Percentiles rank a stretch among this genome's conserved stretches.
Evolutionary conservation across 768 basidiomycete species (phyloP).

Genomic region (Agrocybe pediades): DNA sequence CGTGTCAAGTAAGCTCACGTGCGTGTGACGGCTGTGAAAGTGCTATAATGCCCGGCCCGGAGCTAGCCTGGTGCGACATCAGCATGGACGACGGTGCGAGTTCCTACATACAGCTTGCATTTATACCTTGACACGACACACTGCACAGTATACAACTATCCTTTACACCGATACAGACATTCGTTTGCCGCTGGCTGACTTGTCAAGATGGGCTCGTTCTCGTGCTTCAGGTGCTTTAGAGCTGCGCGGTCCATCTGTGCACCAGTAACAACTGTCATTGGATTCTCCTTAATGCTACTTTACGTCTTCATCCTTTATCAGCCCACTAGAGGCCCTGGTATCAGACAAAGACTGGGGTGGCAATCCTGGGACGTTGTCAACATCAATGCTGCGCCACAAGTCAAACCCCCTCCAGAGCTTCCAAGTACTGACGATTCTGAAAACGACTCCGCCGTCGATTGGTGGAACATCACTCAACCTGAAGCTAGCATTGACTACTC

Average conservation of each 20-base stretch:
- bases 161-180: not conserved
- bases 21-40: not conserved
- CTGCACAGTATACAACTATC: slow-evolving; percentile 1
- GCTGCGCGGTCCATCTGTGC: slow-evolving; percentile 54
- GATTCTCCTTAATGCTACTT: slow-evolving; percentile 72
- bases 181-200: slow-evolving; percentile 20
- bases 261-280: slow-evolving; percentile 60
- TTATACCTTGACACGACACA: slow-evolving; percentile 7
- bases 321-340: slow-evolving; percentile 71
- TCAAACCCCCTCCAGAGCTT: not conserved
- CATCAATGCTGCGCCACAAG: slow-evolving; percentile 18
- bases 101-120: not conserved
- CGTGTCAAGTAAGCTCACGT: not conserved
- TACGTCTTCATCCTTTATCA: slow-evolving; percentile 84
- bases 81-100: not conserved
- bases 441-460: slow-evolving; percentile 49
- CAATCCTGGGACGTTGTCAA: slow-evolving; percentile 80
- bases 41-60: not conserved
- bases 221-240: slow-evolving; percentile 47
- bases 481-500: slow-evolving; percentile 52
- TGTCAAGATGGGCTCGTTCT: slow-evolving; percentile 38
- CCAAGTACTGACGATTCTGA: slow-evolving; percentile 3
- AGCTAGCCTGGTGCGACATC: not conserved
- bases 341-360: slow-evolving; percentile 79
- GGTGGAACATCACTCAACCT: slow-evolving; percentile 64